These are phyloP conservation scores for Cyberlindnera saturnus DNA, from an alignment of 805 yeast species.

Conservation along the genomic window DNA sequence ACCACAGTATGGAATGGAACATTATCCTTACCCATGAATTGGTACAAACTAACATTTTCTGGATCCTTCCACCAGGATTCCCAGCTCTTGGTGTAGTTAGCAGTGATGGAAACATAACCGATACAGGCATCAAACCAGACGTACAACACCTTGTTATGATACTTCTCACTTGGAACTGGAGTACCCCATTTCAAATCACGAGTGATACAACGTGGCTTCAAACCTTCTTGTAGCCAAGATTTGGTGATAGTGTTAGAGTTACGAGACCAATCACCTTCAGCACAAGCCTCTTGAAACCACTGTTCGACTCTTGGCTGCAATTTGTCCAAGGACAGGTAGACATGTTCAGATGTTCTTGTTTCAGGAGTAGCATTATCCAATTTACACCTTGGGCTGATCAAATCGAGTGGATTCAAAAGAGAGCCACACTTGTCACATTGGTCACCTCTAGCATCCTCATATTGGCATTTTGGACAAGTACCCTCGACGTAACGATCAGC, in stretches of 20 bases:
- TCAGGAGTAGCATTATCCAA: conserved; percentile 79
- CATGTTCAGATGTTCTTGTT: conserved; percentile 75
- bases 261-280: conserved; percentile 83
- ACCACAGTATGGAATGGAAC: conserved; percentile 98
- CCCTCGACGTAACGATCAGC: conserved; percentile 99
- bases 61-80: conserved; percentile 91
- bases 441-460: conserved; percentile 98
- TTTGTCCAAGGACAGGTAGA: conserved; percentile 78
- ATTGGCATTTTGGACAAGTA: conserved; percentile 89
- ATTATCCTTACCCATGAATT: conserved; percentile 99
- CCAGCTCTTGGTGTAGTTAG: conserved; percentile 81
- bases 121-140: conserved; percentile 99
- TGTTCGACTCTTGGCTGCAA: conserved; percentile 66
- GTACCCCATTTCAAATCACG: conserved; percentile 98
- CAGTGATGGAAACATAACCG: conserved; percentile 95
- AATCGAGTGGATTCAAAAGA: conserved; percentile 85
- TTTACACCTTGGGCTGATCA: conserved; percentile 93
- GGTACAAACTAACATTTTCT: conserved; percentile 82
- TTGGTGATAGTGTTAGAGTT: conserved; percentile 85
- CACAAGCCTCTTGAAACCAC: conserved; percentile 69
- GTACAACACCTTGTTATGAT: conserved; percentile 83
- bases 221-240: conserved; percentile 91
- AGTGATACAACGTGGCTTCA: conserved; percentile 91
- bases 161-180: conserved; percentile 88
- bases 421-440: conserved; percentile 97